Evolutionary conservation across 1,284 basidiomycete species (phyloP), one percentile per base, ranked within the genome.

Genomic region (Sporisorium scitamineum): DNA sequence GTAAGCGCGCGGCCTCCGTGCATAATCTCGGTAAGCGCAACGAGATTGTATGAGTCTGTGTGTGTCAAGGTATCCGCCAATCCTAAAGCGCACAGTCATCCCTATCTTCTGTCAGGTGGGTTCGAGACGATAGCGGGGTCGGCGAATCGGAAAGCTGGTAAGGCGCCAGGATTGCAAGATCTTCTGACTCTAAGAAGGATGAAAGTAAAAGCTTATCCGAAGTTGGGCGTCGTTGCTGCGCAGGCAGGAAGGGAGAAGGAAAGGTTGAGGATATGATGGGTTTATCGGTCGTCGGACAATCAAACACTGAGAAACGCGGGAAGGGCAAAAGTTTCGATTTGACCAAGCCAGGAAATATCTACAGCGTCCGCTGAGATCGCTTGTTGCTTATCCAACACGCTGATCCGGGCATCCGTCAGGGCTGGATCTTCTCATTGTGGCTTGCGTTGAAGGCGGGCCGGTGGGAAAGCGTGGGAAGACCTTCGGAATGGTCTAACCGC

Each of bases 261-360:
- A 26, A 29, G n/a, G n/a, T n/a, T n/a, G n/a, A 52, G 61, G 61
- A 50, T 52, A 53, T 63, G 54, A 63, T 52, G 61, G 61, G 10
- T 63, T 63, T 63, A 29, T 53, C 61, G 61, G 61, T 53, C 54
- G 54, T 45, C 50, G 47, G 61, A 22, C 31, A 14, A 39, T n/a
- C n/a, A 53, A 54, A n/a, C n/a, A n/a, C n/a, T 20, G 31, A n/a
- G 20, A 26, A 56, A 47, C 24, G 32, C 37, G 39, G 48, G 27
- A 32, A 50, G 48, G 8, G 47, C 27, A 7, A 50, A 31, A 34
- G 20, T 37, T 52, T 42, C n/a, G 39, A 42, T 42, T 52, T 22
- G 3, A 18, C 2, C 50, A 52, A 34, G 32, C 50, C 50, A 51
- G 27, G 27, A 24, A 31, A 14, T 47, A 47, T 16, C 39, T 20